Percentiles rank a stretch among this genome's conserved stretches.
Conservation (phyloP, 78 protist genomes). For the Reticulomyxa filosa region DNA sequence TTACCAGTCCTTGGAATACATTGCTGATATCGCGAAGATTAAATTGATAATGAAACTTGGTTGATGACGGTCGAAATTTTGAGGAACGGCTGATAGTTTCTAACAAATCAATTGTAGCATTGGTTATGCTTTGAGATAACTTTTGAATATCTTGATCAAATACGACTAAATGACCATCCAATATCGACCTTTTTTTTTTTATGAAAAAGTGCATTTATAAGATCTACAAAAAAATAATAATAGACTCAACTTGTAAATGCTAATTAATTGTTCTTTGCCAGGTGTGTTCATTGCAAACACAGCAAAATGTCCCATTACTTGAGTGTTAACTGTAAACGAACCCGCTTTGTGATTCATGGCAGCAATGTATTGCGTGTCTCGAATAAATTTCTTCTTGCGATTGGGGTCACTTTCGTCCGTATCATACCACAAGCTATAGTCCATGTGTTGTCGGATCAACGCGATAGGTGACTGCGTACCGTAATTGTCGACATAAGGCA, state of each 20-base stretch:
- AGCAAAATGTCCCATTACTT: constrained; percentile 56
- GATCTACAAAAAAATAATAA: background rate
- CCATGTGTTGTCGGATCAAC: constrained; percentile 51
- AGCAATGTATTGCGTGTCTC: constrained; percentile 29
- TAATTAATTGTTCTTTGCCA: background rate
- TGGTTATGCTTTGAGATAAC: background rate
- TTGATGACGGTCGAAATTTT: constrained; percentile 50
- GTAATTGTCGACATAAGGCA: constrained; percentile 63
- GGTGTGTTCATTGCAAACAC: constrained; percentile 41
- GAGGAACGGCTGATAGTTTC: constrained; percentile 11
- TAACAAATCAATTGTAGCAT: constrained; percentile 31
- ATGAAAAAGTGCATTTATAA: no score
- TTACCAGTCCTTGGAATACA: constrained; percentile 31
- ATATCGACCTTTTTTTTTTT: no score
- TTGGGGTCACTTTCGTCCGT: constrained; percentile 9
- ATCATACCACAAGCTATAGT: constrained; percentile 50
- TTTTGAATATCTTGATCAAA: background rate
- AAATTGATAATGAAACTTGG: constrained; percentile 72
- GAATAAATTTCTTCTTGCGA: constrained; percentile 19
- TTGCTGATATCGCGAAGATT: constrained; percentile 51
- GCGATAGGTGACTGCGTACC: constrained; percentile 61
- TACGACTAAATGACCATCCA: constrained; percentile 9
- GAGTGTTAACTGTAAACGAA: constrained; percentile 42
- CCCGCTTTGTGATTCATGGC: constrained; percentile 73
- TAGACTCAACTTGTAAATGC: constrained; percentile 23